Percentiles rank a stretch among this genome's conserved stretches.
These are phyloP conservation scores for Sclerotinia minor DNA, from an alignment of 2,329 filamentous ascomycete species.

Conservation along the genomic window DNA sequence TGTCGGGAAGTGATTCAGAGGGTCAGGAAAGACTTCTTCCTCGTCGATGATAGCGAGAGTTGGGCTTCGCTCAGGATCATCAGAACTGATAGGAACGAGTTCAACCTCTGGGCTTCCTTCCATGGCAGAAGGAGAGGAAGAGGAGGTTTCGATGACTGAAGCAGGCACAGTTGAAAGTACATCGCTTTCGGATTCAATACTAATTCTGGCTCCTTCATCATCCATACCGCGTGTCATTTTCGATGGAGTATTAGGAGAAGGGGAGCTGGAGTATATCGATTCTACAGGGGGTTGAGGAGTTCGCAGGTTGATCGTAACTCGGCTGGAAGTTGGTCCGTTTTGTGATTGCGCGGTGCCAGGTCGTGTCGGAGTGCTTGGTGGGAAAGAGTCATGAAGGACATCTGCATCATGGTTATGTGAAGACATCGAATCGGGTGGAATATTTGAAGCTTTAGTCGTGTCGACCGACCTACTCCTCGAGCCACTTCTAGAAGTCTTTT, in stretches of 20 bases:
- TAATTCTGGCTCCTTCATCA: slow-evolving; percentile 33
- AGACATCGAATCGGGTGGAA: slow-evolving; percentile 28
- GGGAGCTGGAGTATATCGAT: slow-evolving; percentile 47
- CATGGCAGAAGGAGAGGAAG: slow-evolving; percentile 38
- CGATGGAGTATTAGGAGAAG: slow-evolving; percentile 45
- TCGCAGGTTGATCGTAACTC: slow-evolving; percentile 62
- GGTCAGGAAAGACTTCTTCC: slow-evolving; percentile 43
- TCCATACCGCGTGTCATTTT: slow-evolving; percentile 35
- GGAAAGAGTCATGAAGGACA: slow-evolving; percentile 40
- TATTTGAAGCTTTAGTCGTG: slow-evolving; percentile 33
- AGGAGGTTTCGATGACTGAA: slow-evolving; percentile 36
- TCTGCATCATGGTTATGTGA: slow-evolving; percentile 36
- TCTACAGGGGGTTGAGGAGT: slow-evolving; percentile 45
- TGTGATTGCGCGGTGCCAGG: slow-evolving; percentile 41
- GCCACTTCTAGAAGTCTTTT: slow-evolving; percentile 57
- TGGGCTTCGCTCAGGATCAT: slow-evolving; percentile 38
- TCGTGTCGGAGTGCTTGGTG: slow-evolving; percentile 38
- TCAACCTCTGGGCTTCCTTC: slow-evolving; percentile 40
- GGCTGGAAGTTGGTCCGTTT: slow-evolving; percentile 53
- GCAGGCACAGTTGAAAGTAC: slow-evolving; percentile 36
- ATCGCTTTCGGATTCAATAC: slow-evolving; percentile 40
- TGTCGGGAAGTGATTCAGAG: slow-evolving; percentile 51
- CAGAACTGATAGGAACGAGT: slow-evolving; percentile 34
- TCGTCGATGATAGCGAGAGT: slow-evolving; percentile 39
- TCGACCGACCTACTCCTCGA: slow-evolving; percentile 57